Evolutionary conservation across 441 rosid species (phyloP).

Genomic region (Metrosideros polymorpha): DNA sequence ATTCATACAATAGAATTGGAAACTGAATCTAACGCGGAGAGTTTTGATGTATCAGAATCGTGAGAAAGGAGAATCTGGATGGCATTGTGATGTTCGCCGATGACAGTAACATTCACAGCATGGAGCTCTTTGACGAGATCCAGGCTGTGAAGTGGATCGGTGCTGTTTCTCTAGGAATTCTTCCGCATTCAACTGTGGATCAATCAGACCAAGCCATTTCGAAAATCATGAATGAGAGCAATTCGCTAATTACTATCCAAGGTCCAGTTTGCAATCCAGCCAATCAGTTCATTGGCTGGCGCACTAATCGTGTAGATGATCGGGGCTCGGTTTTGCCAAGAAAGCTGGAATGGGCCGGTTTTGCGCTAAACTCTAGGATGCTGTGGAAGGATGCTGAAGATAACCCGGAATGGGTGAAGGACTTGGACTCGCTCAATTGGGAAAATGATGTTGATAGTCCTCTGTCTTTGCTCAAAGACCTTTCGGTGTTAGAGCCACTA

Average conservation of each 20-base stretch:
- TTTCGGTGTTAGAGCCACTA: conserved; percentile 76
- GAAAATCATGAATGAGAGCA: conserved; percentile 29
- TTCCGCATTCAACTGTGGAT: conserved; percentile 36
- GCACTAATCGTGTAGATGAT: conserved; percentile 60
- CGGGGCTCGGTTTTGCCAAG: conserved; percentile 58
- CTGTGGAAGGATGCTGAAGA: conserved; percentile 71
- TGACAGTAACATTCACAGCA: conserved; percentile 93
- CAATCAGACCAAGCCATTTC: conserved; percentile 9
- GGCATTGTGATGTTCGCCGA: conserved; percentile 90
- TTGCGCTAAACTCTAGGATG: conserved; percentile 74
- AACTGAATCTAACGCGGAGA: not conserved
- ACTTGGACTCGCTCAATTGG: conserved; percentile 40
- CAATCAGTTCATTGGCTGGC: conserved; percentile 75
- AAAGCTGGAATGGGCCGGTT: conserved; percentile 93
- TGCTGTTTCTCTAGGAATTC: conserved; percentile 75
- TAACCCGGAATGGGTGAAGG: conserved; percentile 76
- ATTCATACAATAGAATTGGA: not conserved
- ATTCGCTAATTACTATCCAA: conserved; percentile 47
- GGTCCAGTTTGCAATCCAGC: conserved; percentile 91
- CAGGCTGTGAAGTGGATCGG: conserved; percentile 91
- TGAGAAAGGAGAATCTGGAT: conserved; percentile 74
- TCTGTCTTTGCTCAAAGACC: conserved; percentile 52
- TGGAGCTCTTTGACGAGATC: conserved; percentile 91
- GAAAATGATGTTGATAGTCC: conserved; percentile 53
- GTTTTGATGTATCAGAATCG: conserved; percentile 40